phyloP scores from a whole-genome alignment of 768 basidiomycete genomes.

The Leccinum uliginosum region DNA sequence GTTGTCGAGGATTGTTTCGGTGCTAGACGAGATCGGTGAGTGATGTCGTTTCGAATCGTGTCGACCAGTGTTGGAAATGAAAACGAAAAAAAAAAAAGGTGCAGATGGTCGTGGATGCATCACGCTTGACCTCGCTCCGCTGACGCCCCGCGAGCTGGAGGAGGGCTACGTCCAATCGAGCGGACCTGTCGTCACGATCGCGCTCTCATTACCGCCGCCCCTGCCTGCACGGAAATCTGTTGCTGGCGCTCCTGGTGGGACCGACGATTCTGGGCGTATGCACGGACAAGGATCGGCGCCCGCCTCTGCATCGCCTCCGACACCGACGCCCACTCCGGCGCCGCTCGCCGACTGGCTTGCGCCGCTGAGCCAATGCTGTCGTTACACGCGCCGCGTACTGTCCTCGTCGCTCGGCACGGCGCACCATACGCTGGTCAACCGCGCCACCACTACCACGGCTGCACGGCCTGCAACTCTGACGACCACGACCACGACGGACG shows the following conservation, averaged over 20 bases:
- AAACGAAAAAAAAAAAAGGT: neutral
- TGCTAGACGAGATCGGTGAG: conserved; percentile 35
- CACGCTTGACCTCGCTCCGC: conserved; percentile 48
- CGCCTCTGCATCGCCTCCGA: neutral
- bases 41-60: neutral
- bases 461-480: neutral
- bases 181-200: conserved; percentile 32
- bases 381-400: conserved; percentile 42
- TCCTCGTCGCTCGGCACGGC: conserved; percentile 33
- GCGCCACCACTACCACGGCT: conserved; percentile 2
- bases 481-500: neutral
- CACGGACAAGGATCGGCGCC: neutral
- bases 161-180: conserved; percentile 33
- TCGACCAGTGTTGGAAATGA: neutral
- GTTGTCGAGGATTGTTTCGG: conserved; percentile 44
- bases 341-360: conserved; percentile 35
- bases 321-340: neutral
- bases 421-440: conserved; percentile 19
- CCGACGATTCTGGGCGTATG: neutral
- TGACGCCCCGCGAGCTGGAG: conserved; percentile 38
- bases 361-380: conserved; percentile 51
- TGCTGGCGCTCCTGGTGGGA: neutral
- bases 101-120: conserved; percentile 32
- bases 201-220: conserved; percentile 26
- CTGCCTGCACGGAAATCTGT: conserved; percentile 14